These are phyloP conservation scores for Suillus tomentosus DNA, from an alignment of 768 basidiomycete species.

Conservation along the genomic window DNA sequence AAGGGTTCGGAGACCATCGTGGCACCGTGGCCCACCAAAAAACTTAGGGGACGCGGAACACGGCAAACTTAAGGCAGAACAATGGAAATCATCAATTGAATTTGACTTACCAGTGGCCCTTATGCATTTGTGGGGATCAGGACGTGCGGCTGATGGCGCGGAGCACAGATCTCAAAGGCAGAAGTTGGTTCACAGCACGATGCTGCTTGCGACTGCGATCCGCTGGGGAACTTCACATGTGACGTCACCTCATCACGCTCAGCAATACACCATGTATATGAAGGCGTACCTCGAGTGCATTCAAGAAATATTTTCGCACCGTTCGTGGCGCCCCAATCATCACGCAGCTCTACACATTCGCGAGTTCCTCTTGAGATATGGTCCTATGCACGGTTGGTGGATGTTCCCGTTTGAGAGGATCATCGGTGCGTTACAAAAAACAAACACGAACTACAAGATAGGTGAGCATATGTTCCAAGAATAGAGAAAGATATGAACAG, in stretches of 20 bases:
- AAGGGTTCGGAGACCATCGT: conserved; percentile 18
- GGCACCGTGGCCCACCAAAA: conserved; percentile 25
- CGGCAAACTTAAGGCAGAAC: conserved; percentile 37
- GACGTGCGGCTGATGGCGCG: neutral
- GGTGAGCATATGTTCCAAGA: neutral
- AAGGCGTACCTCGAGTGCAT: conserved; percentile 21
- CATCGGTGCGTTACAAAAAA: conserved; percentile 27
- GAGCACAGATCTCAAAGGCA: neutral
- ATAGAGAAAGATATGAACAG: neutral
- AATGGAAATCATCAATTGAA: conserved; percentile 27
- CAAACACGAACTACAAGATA: conserved; percentile 24
- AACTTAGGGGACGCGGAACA: conserved; percentile 26
- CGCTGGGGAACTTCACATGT: conserved; percentile 20
- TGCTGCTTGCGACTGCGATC: conserved; percentile 35
- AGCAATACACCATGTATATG: conserved; percentile 27
- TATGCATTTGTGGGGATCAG: conserved; percentile 28
- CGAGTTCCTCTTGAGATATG: conserved; percentile 28
- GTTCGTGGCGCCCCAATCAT: conserved; percentile 30
- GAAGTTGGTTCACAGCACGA: conserved; percentile 26
- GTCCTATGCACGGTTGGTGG: conserved; percentile 39
- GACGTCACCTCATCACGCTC: conserved; percentile 19
- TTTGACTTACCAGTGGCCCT: conserved; percentile 25
- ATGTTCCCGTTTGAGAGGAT: conserved; percentile 35
- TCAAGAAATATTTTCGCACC: conserved; percentile 19
- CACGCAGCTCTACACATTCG: conserved; percentile 35